A percentile compares a stretch with the other conserved stretches of the same genome.
Evolutionary conservation across 2,329 filamentous ascomycete species (phyloP).

Genomic region (Cercospora berteroae): DNA sequence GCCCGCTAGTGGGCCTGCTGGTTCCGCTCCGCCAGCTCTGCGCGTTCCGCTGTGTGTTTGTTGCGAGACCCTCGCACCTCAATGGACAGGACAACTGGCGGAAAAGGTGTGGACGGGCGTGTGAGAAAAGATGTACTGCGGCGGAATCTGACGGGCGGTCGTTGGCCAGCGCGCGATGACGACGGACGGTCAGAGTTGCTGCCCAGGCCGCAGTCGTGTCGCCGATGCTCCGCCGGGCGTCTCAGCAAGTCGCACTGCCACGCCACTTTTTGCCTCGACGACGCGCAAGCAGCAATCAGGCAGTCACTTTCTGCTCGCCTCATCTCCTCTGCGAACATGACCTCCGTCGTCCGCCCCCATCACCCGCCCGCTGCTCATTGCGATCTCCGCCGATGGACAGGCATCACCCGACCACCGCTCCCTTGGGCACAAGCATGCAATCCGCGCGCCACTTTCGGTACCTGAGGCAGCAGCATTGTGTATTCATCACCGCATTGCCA

Average conservation of each 20-base stretch:
- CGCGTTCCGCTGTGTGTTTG: neutral
- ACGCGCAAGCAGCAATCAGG: conserved; percentile 1
- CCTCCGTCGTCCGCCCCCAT: neutral
- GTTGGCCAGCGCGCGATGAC: neutral
- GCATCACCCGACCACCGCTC: neutral
- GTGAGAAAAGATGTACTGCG: neutral
- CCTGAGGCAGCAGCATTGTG: neutral
- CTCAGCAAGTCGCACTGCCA: neutral
- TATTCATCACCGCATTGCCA: neutral
- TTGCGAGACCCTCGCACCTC: neutral
- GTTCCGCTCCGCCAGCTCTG: conserved; percentile 12
- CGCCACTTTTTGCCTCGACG: neutral
- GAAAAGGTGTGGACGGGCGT: neutral
- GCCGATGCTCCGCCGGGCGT: neutral
- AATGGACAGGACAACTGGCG: conserved; percentile 1
- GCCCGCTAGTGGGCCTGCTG: conserved; percentile 10
- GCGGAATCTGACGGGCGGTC: conserved; percentile 2
- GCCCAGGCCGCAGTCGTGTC: neutral
- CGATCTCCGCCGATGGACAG: neutral
- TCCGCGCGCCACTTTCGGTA: too few relatives aligned
- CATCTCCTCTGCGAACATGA: neutral
- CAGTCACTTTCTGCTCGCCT: neutral
- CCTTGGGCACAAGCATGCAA: neutral
- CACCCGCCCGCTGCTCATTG: neutral
- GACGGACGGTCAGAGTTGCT: neutral